These are phyloP conservation scores for Syncephalis fuscata DNA, from an alignment of 371 early-diverging fungal genomes.

Conservation along the genomic window DNA sequence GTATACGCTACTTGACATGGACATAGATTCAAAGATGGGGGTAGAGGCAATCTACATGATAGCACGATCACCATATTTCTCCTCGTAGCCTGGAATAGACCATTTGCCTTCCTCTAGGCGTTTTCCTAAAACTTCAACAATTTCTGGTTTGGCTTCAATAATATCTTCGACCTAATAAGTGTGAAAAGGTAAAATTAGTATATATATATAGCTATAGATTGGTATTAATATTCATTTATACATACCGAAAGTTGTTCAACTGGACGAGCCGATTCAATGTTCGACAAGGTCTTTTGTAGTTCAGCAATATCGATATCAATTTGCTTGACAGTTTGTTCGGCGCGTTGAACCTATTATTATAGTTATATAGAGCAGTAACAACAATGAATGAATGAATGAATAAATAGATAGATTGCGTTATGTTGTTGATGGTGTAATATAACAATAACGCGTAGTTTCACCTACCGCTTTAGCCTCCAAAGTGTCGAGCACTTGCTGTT, in stretches of 20 bases:
- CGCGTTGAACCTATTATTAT: constrained; percentile 62
- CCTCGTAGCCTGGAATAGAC: constrained; percentile 85
- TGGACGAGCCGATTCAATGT: constrained; percentile 90
- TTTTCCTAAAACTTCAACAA: constrained; percentile 73
- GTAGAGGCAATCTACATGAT: constrained; percentile 35
- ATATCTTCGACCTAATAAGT: constrained; percentile 74
- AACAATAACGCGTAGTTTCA: background rate
- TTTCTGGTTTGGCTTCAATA: constrained; percentile 79
- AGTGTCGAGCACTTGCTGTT: constrained; percentile 70
- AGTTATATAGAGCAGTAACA: background rate
- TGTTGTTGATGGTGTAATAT: background rate
- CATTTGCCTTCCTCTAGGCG: constrained; percentile 83
- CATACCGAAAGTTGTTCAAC: constrained; percentile 86
- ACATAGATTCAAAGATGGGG: too few relatives aligned
- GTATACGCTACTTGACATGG: too few relatives aligned
- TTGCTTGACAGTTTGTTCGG: constrained; percentile 69
- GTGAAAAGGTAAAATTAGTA: background rate
- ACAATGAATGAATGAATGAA: too few relatives aligned
- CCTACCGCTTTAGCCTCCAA: constrained; percentile 83
- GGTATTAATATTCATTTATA: constrained; percentile 2
- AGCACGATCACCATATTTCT: constrained; percentile 68
- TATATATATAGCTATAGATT: background rate
- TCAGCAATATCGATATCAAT: constrained; percentile 74
- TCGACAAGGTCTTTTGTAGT: constrained; percentile 71
- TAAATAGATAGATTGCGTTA: too few relatives aligned